Evolutionary conservation across 352 stramenopile genomes (phyloP), one percentile per base, ranked within the genome.

Genomic region (Globisporangium orthogonon): DNA sequence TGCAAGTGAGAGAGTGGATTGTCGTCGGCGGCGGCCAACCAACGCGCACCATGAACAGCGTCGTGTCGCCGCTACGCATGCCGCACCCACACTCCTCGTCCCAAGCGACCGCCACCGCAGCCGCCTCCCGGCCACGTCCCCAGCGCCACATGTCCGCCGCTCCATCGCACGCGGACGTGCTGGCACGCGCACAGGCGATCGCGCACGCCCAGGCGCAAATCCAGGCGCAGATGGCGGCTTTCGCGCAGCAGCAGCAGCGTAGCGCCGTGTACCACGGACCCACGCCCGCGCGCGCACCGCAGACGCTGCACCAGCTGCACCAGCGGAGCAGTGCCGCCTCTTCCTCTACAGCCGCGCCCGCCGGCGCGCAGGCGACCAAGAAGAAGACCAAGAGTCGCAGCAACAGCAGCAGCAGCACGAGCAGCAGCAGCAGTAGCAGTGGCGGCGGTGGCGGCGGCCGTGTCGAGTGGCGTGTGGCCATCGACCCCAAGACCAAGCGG

Each of bases 401-500:
- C 50, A 48, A 33, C 17, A 63, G 17, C 39, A 67, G 40, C 18
- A 60, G 57, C 56, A 72, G 58, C 43, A 59, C 45, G 35, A 39
- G 45, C 37, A 51, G 35, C 3, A 56, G 48, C 40, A 39, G 45
- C 37, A 51, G 35, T 5, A 56, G 48, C 40, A 62, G 17, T 10
- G 43, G 17, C 41, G 40, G 13, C 15, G 40, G 40, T n/a, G 15
- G 13, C n/a, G n/a, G 23, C 17, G 6, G 33, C 31, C 56, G 56
- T 35, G 69, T 87, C 45, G 79, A 84, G 49, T 94, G 84, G 84
- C 78, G 80, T 56, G 78, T 94, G 41, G 84, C 84, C 6, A 37
- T 91, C 1, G 83, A 91, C 55, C 84, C 84, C 17, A 87, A 89
- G 62, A 90, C 83, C 18, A 91, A 95, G 58, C 83, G 89, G 30